Evolutionary conservation across 495 filamentous ascomycete genomes (phyloP), one percentile per base, ranked within the genome.

Genomic region (Penicillium tannophilum): DNA sequence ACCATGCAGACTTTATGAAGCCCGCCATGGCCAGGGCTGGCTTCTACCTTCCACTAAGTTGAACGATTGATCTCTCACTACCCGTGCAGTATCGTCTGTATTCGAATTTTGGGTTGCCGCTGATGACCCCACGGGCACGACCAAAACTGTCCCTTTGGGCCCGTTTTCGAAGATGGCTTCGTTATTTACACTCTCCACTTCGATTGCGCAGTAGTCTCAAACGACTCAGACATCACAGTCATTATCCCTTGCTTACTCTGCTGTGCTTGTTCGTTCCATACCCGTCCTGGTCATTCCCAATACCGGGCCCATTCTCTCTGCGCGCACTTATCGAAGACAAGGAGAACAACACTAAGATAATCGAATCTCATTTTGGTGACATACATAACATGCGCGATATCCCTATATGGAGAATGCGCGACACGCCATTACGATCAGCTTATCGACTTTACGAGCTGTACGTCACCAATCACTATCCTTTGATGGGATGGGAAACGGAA

Each of bases 371-470:
- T 39, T 54, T 70, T 23, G 48, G 61, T 31, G 66, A 72, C n/a
- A 60, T 54, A 11, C 19, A 28, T 20, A 54, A 44, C 16, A 20
- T 73, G 14, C 63, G 58, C 12, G 52, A 47, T 11, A 66, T 76
- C n/a, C 73, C 74, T 0, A 55, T 78, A 41, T 77, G 70, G 66
- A 60, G 66, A 19, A 56, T 60, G 55, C 63, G 72, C 6, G 74
- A 78, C 43, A 79, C 75, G 0, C 72, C 71, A 1, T 56, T 76
- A 4, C 67, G 75, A 14, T 72, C 69, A 2, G 39, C 77, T 9
- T 79, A 78, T 58, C 72, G 75, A 3, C 56, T 78, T 10, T 78
- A 78, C 24, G 75, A 78, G 43, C 50, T 63, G 6, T 56, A 70
- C 12, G 56, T 67, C 4, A 64, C 75, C 9, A 59, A 66, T 12